Conservation (phyloP, 73 alveolate genomes). For the Paramecium primaurelia region DNA sequence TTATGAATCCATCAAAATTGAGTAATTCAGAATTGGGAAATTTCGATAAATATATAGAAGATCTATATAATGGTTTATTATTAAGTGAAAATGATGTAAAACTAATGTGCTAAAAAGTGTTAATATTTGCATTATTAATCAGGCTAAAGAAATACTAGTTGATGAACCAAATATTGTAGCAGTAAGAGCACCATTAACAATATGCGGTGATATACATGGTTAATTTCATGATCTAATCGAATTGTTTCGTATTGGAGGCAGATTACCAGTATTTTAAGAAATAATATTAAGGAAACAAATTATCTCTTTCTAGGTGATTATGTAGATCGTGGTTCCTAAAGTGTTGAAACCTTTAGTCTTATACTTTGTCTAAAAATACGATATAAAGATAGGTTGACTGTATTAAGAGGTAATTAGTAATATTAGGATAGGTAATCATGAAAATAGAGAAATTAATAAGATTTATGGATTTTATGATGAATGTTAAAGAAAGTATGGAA, state of each 20-base stretch:
- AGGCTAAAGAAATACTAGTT: conserved; percentile 87
- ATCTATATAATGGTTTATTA: conserved; percentile 66
- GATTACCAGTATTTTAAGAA: conserved; percentile 69
- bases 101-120: conserved; percentile 79
- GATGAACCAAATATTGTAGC: conserved; percentile 71
- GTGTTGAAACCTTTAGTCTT: conserved; percentile 83
- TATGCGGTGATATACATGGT: conserved; percentile 98
- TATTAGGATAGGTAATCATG: conserved; percentile 74
- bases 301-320: conserved; percentile 95
- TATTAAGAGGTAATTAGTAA: conserved; percentile 72
- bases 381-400: conserved; percentile 77
- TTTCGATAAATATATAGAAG: conserved; percentile 59
- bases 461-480: conserved; percentile 95
- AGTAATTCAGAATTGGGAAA: conserved; percentile 44
- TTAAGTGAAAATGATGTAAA: conserved; percentile 88
- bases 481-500: conserved; percentile 88
- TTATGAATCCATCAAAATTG: conserved; percentile 36
- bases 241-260: conserved; percentile 79
- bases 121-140: not conserved
- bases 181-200: conserved; percentile 87
- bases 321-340: conserved; percentile 92
- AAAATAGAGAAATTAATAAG: conserved; percentile 77
- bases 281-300: conserved; percentile 72
- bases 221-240: conserved; percentile 93
- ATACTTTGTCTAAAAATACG: conserved; percentile 80